These are phyloP conservation scores for Saturnispora ahearnii DNA, from an alignment of 805 yeast species.

Conservation along the genomic window DNA sequence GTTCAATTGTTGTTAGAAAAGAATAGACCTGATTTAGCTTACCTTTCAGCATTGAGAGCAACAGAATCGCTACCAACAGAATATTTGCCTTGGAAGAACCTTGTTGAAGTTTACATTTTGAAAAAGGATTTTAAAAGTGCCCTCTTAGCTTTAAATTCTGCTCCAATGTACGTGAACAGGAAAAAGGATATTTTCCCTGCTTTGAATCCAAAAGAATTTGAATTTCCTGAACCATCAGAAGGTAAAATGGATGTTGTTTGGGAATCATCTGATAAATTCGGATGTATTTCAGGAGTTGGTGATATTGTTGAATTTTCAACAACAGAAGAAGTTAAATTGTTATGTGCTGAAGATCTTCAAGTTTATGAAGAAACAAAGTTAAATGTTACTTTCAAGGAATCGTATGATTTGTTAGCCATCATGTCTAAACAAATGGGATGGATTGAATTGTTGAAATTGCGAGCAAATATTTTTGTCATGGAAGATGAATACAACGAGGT, in stretches of 20 bases:
- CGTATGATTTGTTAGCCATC: slow-evolving; percentile 63
- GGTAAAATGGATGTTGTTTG: slow-evolving; percentile 45
- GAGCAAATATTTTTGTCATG: slow-evolving; percentile 75
- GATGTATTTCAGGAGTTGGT: slow-evolving; percentile 28
- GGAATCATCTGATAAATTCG: slow-evolving; percentile 29
- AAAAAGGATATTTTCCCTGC: slow-evolving; percentile 38
- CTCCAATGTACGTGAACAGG: slow-evolving; percentile 54
- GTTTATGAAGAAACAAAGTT: slow-evolving; percentile 42
- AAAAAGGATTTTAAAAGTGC: slow-evolving; percentile 50
- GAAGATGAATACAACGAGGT: slow-evolving; percentile 47
- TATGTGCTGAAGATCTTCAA: slow-evolving; percentile 40
- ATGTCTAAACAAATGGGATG: slow-evolving; percentile 70
- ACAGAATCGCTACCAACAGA: slow-evolving; percentile 67
- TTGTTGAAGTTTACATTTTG: slow-evolving; percentile 53
- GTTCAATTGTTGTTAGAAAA: slow-evolving; percentile 53
- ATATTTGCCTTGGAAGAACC: slow-evolving; percentile 60
- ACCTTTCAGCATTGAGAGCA: slow-evolving; percentile 48
- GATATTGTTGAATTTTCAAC: slow-evolving; percentile 28
- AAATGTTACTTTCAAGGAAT: slow-evolving; percentile 45
- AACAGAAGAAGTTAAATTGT: slow-evolving; percentile 29
- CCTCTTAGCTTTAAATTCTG: slow-evolving; percentile 57
- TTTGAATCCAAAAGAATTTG: slow-evolving; percentile 35
- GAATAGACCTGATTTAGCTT: slow-evolving; percentile 45
- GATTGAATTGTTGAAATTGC: slow-evolving; percentile 59
- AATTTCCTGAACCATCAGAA: slow-evolving; percentile 44